These are phyloP conservation scores for Diaporthe destruens DNA, from an alignment of 2,329 filamentous ascomycete genomes.

Conservation along the genomic window DNA sequence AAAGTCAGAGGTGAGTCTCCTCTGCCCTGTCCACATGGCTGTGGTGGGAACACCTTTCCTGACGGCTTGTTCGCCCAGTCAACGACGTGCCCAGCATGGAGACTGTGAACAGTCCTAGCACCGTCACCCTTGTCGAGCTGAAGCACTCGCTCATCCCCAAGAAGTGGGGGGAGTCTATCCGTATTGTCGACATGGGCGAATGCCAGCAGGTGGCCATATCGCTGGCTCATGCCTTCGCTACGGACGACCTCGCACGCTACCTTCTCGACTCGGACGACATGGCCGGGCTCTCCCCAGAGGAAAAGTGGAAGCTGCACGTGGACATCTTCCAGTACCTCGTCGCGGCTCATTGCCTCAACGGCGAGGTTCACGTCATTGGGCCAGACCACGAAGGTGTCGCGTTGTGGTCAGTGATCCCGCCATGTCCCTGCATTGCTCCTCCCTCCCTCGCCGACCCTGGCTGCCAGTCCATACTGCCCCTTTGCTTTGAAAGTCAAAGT, in stretches of 20 bases:
- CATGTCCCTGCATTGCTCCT: background rate
- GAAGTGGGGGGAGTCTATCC: constrained; percentile 68
- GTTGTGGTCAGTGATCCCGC: constrained; percentile 72
- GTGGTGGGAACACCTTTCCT: background rate
- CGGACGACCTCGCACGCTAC: constrained; percentile 81
- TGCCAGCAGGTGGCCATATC: constrained; percentile 78
- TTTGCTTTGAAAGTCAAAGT: background rate
- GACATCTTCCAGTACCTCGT: constrained; percentile 83
- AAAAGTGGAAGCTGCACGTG: constrained; percentile 82
- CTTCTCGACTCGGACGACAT: constrained; percentile 80
- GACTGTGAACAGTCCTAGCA: constrained; percentile 50
- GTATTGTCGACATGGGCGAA: constrained; percentile 73
- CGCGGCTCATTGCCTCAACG: constrained; percentile 80
- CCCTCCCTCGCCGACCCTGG: background rate
- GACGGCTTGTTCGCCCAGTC: background rate
- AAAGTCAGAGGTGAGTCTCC: constrained; percentile 33
- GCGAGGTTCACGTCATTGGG: constrained; percentile 80
- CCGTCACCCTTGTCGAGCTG: constrained; percentile 50
- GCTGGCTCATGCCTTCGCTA: constrained; percentile 82
- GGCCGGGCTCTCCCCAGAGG: constrained; percentile 70
- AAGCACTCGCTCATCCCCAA: constrained; percentile 64
- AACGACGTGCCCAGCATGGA: constrained; percentile 56
- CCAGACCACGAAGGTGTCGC: constrained; percentile 83
- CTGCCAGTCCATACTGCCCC: background rate
- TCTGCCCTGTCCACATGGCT: background rate